These are phyloP conservation scores for Phaffia australis DNA, from an alignment of 768 basidiomycete species.

Conservation along the genomic window DNA sequence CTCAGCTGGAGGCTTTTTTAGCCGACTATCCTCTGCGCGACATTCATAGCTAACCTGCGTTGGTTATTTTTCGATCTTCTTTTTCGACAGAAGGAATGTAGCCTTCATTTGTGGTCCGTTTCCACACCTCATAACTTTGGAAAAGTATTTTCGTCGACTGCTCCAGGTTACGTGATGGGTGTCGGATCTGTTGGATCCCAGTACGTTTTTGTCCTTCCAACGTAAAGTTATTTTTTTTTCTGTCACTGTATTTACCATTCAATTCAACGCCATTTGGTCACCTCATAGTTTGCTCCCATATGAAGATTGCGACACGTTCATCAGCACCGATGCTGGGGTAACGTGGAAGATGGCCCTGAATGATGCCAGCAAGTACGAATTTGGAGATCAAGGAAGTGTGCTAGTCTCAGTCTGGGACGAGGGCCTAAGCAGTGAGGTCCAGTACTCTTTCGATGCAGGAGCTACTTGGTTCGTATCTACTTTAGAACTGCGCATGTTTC, in stretches of 20 bases:
- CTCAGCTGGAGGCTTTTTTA: too few relatives aligned
- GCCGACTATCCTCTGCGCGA: not conserved
- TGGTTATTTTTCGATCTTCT: too few relatives aligned
- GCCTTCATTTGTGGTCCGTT: constrained; percentile 85
- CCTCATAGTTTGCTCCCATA: constrained; percentile 6
- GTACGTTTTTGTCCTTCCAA: not conserved
- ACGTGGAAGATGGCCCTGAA: constrained; percentile 66
- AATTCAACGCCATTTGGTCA: constrained; percentile 43
- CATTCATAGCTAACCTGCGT: constrained; percentile 17
- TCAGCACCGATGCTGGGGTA: constrained; percentile 79
- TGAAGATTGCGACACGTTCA: constrained; percentile 78
- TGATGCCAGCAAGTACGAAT: constrained; percentile 87
- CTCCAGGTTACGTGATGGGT: constrained; percentile 93
- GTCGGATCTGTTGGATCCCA: constrained; percentile 67
- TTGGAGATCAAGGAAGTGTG: constrained; percentile 81
- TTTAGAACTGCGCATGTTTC: too few relatives aligned
- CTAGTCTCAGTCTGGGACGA: constrained; percentile 76
- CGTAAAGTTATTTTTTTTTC: not conserved
- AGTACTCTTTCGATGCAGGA: constrained; percentile 75
- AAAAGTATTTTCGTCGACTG: constrained; percentile 84
- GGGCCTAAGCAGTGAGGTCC: constrained; percentile 53
- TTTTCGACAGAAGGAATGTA: constrained; percentile 47
- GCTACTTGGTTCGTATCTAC: constrained; percentile 57
- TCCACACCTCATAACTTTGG: constrained; percentile 88
- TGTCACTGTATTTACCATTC: constrained; percentile 27